These are phyloP conservation scores for Primulina eburnea DNA, from an alignment of 257 asterid species.

Conservation along the genomic window DNA sequence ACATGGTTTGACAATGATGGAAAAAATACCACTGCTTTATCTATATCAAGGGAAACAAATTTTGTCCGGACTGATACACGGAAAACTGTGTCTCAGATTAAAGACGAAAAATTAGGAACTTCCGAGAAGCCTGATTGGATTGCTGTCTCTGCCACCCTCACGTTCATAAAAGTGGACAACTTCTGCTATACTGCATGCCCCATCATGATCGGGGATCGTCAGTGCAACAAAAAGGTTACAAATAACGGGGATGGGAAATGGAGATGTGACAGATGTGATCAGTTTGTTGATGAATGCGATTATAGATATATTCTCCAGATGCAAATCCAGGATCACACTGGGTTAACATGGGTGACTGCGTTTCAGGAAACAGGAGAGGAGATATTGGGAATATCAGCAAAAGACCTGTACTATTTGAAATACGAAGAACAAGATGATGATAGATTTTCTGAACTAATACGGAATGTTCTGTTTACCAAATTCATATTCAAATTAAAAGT, in stretches of 20 bases:
- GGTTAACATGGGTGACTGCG: slow-evolving; percentile 81
- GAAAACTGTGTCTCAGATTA: slow-evolving; percentile 78
- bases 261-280: slow-evolving; percentile 79
- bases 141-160: slow-evolving; percentile 60
- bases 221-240: slow-evolving; percentile 78
- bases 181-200: slow-evolving; percentile 88
- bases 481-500: slow-evolving; percentile 74
- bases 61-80: slow-evolving; percentile 57
- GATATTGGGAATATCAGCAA: slow-evolving; percentile 80
- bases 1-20: slow-evolving; percentile 77
- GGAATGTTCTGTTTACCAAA: slow-evolving; percentile 45
- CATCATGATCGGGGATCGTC: slow-evolving; percentile 67
- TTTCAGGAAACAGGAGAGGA: slow-evolving; percentile 88
- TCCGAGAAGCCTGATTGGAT: slow-evolving; percentile 95
- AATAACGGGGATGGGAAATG: slow-evolving; percentile 88
- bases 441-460: slow-evolving; percentile 50
- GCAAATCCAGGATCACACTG: slow-evolving; percentile 94
- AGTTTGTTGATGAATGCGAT: slow-evolving; percentile 70
- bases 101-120: slow-evolving; percentile 82
- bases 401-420: slow-evolving; percentile 65
- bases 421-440: slow-evolving; percentile 82
- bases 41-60: slow-evolving; percentile 64
- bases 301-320: slow-evolving; percentile 81
- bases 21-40: slow-evolving; percentile 50
- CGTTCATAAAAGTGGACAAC: slow-evolving; percentile 59